phyloP scores from a whole-genome alignment of 441 rosid genomes.

The Populus hybrid region DNA sequence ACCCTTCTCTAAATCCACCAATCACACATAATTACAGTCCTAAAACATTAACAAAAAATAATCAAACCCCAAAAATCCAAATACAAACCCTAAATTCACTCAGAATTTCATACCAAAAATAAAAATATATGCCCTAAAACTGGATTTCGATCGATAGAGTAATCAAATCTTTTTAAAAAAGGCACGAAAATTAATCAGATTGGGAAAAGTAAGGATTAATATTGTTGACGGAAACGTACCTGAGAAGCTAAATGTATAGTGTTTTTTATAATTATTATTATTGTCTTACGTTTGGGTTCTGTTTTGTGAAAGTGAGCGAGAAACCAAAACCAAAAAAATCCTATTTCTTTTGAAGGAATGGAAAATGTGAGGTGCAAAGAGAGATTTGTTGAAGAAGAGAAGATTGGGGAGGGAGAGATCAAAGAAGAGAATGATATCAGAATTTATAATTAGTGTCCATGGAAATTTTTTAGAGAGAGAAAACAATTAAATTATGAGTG shows the following conservation, averaged over 20 bases:
- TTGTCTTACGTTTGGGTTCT: conserved; percentile 14
- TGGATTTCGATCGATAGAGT: not conserved
- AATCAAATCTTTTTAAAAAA: not conserved
- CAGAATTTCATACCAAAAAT: not conserved
- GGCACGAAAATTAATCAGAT: not conserved
- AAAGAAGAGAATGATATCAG: conserved; percentile 17
- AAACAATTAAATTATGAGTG: conserved; percentile 8
- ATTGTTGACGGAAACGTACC: conserved; percentile 34
- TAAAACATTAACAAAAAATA: conserved; percentile 6
- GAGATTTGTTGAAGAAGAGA: conserved; percentile 5
- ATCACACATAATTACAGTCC: conserved; percentile 8
- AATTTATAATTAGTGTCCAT: conserved; percentile 34
- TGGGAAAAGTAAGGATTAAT: conserved; percentile 2
- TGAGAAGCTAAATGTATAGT: conserved; percentile 11
- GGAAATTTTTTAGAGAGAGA: conserved; percentile 11
- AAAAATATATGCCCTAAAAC: conserved; percentile 17
- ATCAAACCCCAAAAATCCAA: conserved; percentile 5
- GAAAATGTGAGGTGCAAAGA: conserved; percentile 15
- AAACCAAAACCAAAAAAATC: conserved; percentile 9
- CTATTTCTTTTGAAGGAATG: not conserved
- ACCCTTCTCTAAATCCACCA: conserved; percentile 14
- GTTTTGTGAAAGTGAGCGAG: conserved; percentile 15
- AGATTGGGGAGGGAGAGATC: conserved; percentile 27
- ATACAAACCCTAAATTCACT: conserved; percentile 12
- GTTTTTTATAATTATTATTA: not conserved